Conservation (phyloP, 1,139 yeast species). For the Hemisphaericaspora lyxosophila region DNA sequence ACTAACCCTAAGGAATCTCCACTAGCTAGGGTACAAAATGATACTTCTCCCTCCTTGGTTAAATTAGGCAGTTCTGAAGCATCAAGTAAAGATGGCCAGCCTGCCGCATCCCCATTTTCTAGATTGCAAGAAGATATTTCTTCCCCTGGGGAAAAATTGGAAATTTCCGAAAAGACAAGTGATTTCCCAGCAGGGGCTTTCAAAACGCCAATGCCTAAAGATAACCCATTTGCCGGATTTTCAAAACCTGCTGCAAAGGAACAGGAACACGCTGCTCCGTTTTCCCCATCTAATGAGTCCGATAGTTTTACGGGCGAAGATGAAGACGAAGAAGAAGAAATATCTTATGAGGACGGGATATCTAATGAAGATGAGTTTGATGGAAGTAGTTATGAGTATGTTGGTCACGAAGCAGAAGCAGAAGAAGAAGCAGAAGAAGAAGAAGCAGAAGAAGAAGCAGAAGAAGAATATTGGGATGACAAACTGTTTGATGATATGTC, state of each 20-base stretch:
- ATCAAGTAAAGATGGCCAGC: too few species aligned
- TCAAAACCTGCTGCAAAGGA: not conserved
- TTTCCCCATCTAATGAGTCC: not conserved
- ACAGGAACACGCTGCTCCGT: not conserved
- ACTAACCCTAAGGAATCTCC: not conserved
- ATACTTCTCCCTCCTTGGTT: too few species aligned
- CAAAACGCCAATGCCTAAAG: not conserved
- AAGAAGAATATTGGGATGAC: too few species aligned
- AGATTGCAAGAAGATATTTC: conserved; percentile 5
- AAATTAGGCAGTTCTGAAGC: too few species aligned
- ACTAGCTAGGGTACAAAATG: too few species aligned
- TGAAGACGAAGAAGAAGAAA: conserved; percentile 7
- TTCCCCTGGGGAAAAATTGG: conserved; percentile 6
- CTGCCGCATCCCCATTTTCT: conserved; percentile 10
- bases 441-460: too few species aligned
- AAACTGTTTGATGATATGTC: not conserved
- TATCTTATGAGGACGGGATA: conserved; percentile 7
- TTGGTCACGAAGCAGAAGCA: conserved; percentile 5
- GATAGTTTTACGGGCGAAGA: too few species aligned
- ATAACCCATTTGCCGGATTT: conserved; percentile 1
- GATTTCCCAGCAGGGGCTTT: conserved; percentile 8
- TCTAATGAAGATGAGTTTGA: conserved; percentile 6
- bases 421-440: conserved; percentile 8
- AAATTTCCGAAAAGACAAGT: not conserved
- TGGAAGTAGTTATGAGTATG: conserved; percentile 3